These are phyloP conservation scores for Exsudoporus frostii DNA, from an alignment of 768 basidiomycete species.

Conservation along the genomic window DNA sequence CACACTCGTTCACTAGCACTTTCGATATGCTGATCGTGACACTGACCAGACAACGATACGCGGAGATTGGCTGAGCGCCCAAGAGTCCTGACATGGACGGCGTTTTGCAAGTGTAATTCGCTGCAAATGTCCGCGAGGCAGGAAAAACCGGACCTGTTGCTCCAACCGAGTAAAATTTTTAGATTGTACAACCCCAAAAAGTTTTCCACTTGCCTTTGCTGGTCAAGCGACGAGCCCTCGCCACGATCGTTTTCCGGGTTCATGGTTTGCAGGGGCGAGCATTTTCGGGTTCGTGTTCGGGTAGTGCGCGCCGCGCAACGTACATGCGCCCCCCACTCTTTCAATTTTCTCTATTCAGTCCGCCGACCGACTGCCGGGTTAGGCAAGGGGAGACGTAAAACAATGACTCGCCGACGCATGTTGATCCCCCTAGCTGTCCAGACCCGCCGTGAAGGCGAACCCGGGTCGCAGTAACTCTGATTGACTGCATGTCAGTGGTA, in stretches of 20 bases:
- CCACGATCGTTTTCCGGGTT: background rate
- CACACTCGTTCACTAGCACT: conserved; percentile 3
- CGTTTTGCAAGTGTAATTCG: background rate
- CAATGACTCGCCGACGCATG: conserved; percentile 23
- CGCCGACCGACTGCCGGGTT: conserved; percentile 2
- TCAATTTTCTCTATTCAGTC: conserved; percentile 18
- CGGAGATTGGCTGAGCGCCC: background rate
- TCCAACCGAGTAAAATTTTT: conserved; percentile 4
- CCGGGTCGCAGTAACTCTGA: too few relatives aligned
- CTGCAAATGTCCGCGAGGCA: conserved; percentile 5
- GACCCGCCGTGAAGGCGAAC: background rate
- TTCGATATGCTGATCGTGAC: background rate
- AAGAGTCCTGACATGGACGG: background rate
- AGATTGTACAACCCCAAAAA: background rate
- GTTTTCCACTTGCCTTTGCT: conserved; percentile 13
- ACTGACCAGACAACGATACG: background rate
- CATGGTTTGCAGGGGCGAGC: conserved; percentile 3
- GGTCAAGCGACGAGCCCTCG: conserved; percentile 1
- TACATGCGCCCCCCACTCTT: conserved; percentile 8
- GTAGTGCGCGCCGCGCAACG: conserved; percentile 1
- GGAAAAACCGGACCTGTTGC: background rate
- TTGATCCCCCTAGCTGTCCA: background rate
- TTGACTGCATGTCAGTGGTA: too few relatives aligned
- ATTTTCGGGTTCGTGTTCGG: conserved; percentile 13
- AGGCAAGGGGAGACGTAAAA: conserved; percentile 18